Percentiles rank a stretch among this genome's conserved stretches.
These are phyloP conservation scores for Penicillium manginii DNA, from an alignment of 495 filamentous ascomycete genomes.

Conservation along the genomic window DNA sequence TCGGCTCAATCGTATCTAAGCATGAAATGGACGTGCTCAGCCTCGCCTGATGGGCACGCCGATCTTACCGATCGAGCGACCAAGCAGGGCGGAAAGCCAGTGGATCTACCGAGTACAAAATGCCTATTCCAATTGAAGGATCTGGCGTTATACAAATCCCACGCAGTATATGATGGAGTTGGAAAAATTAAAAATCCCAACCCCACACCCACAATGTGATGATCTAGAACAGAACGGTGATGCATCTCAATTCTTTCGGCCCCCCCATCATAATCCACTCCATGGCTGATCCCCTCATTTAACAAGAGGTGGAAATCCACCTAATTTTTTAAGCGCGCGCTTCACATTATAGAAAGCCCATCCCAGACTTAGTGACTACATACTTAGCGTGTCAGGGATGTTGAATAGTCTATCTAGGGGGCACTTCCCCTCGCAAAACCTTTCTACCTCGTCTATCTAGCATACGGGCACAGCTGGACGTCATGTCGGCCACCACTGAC, in stretches of 20 bases:
- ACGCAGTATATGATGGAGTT: no score
- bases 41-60: no score
- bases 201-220: no score
- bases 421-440: neutral
- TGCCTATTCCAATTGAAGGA: no score
- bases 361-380: neutral
- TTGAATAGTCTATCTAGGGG: neutral
- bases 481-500: neutral
- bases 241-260: neutral
- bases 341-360: neutral
- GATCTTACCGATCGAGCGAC: no score
- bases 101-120: no score
- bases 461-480: neutral
- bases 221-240: no score
- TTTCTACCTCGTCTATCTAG: neutral
- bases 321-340: neutral
- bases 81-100: no score
- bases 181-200: no score
- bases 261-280: neutral
- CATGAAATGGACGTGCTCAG: no score
- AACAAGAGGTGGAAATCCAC: neutral
- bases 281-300: neutral
- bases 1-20: no score
- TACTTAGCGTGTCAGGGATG: neutral
- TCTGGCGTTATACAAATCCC: no score